Percentiles rank a stretch among this genome's conserved stretches.
These are phyloP conservation scores for Cucurbita pepo DNA, from an alignment of 306 rosid species.

Conservation along the genomic window DNA sequence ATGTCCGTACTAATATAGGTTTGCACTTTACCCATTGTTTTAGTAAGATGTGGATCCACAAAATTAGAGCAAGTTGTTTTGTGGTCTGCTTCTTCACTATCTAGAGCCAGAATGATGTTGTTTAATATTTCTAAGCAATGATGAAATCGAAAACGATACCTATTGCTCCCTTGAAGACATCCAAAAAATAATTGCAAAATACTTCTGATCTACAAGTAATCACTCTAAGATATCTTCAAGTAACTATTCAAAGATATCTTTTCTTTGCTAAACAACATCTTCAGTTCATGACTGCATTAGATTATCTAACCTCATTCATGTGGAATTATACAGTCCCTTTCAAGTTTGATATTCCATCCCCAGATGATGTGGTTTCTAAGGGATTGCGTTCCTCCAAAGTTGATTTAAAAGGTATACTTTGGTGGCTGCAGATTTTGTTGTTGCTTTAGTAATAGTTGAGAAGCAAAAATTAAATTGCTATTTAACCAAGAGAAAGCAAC, in stretches of 20 bases:
- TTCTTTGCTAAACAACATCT: background rate
- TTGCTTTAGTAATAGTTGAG: slow-evolving; percentile 1
- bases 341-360: slow-evolving; percentile 87
- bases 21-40: slow-evolving; percentile 42
- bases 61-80: slow-evolving; percentile 19
- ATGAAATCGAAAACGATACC: background rate
- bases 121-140: background rate
- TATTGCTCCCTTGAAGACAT: background rate
- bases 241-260: background rate
- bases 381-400: slow-evolving; percentile 61
- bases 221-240: background rate
- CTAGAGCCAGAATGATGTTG: background rate
- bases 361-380: slow-evolving; percentile 61
- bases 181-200: background rate
- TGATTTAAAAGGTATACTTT: slow-evolving; percentile 53
- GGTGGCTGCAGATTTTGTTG: slow-evolving; percentile 7
- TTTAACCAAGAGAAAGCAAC: background rate
- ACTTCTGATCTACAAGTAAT: background rate
- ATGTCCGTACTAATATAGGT: slow-evolving; percentile 52
- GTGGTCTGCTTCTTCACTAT: slow-evolving; percentile 11
- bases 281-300: background rate
- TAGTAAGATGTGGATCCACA: slow-evolving; percentile 23
- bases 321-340: slow-evolving; percentile 49
- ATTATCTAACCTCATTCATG: slow-evolving; percentile 18
- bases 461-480: background rate